Conservation (phyloP, 805 yeast genomes). For the Kodamaea laetipori region DNA sequence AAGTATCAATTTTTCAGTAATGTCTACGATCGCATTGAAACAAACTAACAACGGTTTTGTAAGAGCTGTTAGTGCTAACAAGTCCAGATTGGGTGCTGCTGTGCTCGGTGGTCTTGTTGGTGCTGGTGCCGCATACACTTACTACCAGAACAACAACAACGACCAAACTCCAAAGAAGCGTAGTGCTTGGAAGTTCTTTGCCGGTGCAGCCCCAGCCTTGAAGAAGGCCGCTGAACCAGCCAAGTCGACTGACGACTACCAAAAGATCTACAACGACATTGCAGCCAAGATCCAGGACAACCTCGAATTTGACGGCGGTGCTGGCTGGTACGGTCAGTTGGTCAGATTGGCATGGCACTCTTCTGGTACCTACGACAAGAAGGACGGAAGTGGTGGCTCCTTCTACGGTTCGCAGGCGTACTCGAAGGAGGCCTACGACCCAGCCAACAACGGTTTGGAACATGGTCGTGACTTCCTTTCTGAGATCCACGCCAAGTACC, state of each 20-base stretch:
- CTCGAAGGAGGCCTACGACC: constrained; percentile 56
- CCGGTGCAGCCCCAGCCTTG: constrained; percentile 11
- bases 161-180: constrained; percentile 14
- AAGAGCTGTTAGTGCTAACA: constrained; percentile 5
- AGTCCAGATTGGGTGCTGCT: constrained; percentile 9
- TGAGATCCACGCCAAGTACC: constrained; percentile 56
- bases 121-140: constrained; percentile 23
- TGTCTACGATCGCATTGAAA: constrained; percentile 16
- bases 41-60: constrained; percentile 9
- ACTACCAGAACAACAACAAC: constrained; percentile 21
- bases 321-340: constrained; percentile 41
- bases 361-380: constrained; percentile 34
- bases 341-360: constrained; percentile 44
- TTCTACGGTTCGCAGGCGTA: constrained; percentile 40
- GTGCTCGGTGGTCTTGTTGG: constrained; percentile 26
- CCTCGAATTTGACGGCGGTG: constrained; percentile 34
- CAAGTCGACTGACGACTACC: constrained; percentile 55
- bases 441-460: constrained; percentile 52
- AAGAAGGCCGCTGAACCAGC: constrained; percentile 29
- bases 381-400: constrained; percentile 36
- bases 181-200: constrained; percentile 12
- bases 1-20: constrained; percentile 6
- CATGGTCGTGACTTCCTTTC: constrained; percentile 58
- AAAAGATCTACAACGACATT: constrained; percentile 69
- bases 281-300: constrained; percentile 39